phyloP scores from a whole-genome alignment of 768 basidiomycete genomes.

The Naganishia friedmannii region DNA sequence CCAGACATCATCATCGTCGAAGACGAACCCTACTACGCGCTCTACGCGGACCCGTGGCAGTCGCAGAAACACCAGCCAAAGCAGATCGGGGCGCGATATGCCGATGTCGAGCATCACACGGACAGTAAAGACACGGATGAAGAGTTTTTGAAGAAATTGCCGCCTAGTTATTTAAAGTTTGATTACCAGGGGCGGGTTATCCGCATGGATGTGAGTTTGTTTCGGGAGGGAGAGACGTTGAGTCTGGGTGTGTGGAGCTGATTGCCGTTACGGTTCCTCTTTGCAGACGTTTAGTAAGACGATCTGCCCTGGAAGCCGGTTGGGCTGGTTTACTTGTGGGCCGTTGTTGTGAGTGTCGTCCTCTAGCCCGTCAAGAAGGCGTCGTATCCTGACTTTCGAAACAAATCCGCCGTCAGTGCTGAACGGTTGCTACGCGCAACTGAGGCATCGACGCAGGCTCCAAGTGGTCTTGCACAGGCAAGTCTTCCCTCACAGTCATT shows the following conservation, averaged over 20 bases:
- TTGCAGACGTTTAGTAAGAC: conserved; percentile 56
- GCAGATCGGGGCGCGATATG: conserved; percentile 13
- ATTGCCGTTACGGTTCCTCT: neutral
- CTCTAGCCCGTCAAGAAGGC: neutral
- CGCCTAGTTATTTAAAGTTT: conserved; percentile 59
- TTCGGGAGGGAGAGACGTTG: neutral
- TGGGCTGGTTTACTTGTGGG: conserved; percentile 78
- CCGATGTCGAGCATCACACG: conserved; percentile 23
- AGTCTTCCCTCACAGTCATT: neutral
- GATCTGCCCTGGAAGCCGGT: conserved; percentile 70
- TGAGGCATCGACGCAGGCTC: conserved; percentile 68
- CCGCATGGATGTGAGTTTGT: conserved; percentile 61
- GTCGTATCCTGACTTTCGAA: no score
- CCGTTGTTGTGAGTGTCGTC: conserved; percentile 57
- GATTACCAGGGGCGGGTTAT: conserved; percentile 81
- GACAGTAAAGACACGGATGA: conserved; percentile 52
- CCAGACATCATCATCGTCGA: conserved; percentile 74
- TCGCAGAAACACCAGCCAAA: conserved; percentile 49
- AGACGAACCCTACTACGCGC: conserved; percentile 79
- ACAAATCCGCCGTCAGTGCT: conserved; percentile 47
- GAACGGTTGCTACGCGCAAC: conserved; percentile 69
- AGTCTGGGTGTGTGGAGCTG: neutral
- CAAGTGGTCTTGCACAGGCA: conserved; percentile 62
- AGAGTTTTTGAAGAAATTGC: conserved; percentile 59
- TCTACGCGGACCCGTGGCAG: conserved; percentile 63